Evolutionary conservation across 768 basidiomycete species (phyloP), one percentile per base, ranked within the genome.

Genomic region (Lentinula detonsa): DNA sequence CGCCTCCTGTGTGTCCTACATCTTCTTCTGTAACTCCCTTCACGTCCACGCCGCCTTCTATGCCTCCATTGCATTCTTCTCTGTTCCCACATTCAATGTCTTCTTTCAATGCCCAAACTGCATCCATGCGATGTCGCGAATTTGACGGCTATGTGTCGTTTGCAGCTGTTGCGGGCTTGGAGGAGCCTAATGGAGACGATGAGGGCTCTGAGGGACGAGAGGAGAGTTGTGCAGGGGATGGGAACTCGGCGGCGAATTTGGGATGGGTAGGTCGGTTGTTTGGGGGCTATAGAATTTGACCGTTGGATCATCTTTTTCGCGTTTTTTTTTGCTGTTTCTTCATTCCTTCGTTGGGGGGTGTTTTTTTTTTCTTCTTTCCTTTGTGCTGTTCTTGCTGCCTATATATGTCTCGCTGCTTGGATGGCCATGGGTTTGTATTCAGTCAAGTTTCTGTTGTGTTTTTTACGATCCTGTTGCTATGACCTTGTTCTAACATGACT

Each of bases 121-220:
- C 57, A 1, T 59, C 57, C 8, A 21, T 48, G 57, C 57, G 48
- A 34, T 59, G 57, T n/a, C 43, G 48, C 18, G 43, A 59, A 43
- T 46, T 59, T 6, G 48, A 59, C 31, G 57, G 57, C 3, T 59
- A 59, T 39, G 57, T 59, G 8, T 59, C 57, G 23, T 59, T 59
- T 40, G 57, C 57, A 8, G 57, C 57, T 2, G 48, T 59, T 35
- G 57, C 43, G n/a, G 57, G 57, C 3, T 39, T 59, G 43, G 42
- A 39, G 18, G 48, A 48, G 57, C 57, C 57, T 45, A 10, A 10
- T 16, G 45, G 31, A 7, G 56, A 57, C 3, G 40, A 57, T 42
- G 56, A 57, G 2, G 16, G 31, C 1, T 28, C 5, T 52, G 51
- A 37, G 9, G 51, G 39, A 5, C 34, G 35, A 39, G 34, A 35